Base-by-base conservation (phyloP, 352 stramenopile species). In the Stephanocyclus meneghinianus region DNA sequence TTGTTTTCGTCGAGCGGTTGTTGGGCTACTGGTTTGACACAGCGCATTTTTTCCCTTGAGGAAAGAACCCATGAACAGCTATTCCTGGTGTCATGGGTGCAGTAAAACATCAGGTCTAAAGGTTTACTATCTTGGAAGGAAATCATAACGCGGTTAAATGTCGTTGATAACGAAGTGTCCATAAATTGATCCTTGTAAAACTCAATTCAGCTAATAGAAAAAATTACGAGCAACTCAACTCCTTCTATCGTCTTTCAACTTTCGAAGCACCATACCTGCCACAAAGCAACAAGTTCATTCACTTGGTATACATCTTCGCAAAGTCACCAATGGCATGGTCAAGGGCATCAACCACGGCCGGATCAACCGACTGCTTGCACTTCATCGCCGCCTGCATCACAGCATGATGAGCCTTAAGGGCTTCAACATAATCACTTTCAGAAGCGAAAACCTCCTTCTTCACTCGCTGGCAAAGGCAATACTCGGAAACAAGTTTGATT, bases 311-410 rank as follows among this genome's bases (percentile, higher is more conserved):
- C 90, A 94, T 94, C 63, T 93, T 93, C 2, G 79, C 71, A 74
- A 93, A 90, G 56, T 91, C 81, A 15, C 56, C 85, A 53, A 94
- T 74, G 11, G 89, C 87, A 76, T 92, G 81, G 64, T 94, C 87
- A 53, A 94, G 66, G 53, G 80, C 85, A 87, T 93, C 87, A 29
- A 70, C 84, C 32, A 78, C 73, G 32, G 80, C 71, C 29, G 75
- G 45, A 76, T 94, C 89, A 51, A 94, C 82, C 55, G 71, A 88
- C 72, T 94, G 90, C 74, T 94, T 94, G 74, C 78, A 86, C 61
- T 93, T 93, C 90, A 94, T 94, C n/a, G 89, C 89, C 32, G 79
- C 72, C 47, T 91, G 85, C 90, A 94, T 94, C 3, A 94, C 86
- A 37, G 83, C 83, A 78, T 94, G 90, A 72, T 94, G 90, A n/a